A percentile compares a stretch with the other conserved stretches of the same genome.
Evolutionary conservation across 139 green algal species (phyloP).

Genomic region (Gonium pectorale): DNA sequence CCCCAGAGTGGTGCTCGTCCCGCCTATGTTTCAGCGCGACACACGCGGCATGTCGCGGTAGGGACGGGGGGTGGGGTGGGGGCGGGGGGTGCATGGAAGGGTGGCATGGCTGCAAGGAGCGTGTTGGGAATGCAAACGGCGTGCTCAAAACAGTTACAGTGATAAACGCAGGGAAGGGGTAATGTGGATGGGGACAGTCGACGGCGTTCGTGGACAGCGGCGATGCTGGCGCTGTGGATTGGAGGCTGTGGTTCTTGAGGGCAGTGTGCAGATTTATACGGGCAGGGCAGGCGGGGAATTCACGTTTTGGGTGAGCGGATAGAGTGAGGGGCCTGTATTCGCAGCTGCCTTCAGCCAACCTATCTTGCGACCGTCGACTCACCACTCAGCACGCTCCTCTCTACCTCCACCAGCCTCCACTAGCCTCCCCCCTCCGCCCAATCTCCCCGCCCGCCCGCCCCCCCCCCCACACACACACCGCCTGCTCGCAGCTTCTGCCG

Average conservation of each 20-base stretch:
- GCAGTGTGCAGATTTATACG: too few species aligned
- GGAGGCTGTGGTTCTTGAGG: too few species aligned
- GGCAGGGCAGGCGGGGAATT: too few species aligned
- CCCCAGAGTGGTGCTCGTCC: constrained; percentile 19
- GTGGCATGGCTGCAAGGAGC: too few species aligned
- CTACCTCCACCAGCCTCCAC: not conserved
- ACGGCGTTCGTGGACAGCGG: not conserved
- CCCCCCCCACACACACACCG: not conserved
- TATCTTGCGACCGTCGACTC: not conserved
- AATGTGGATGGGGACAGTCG: too few species aligned
- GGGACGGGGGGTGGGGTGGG: not conserved
- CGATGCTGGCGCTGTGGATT: too few species aligned
- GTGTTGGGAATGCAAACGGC: too few species aligned
- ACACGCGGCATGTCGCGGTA: constrained; percentile 8
- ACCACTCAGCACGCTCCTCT: not conserved
- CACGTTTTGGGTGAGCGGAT: not conserved
- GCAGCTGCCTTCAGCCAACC: not conserved
- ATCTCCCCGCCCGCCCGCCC: too few species aligned
- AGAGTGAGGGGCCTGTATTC: not conserved
- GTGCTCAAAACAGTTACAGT: too few species aligned
- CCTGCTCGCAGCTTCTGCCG: not conserved
- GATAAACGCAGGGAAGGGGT: too few species aligned
- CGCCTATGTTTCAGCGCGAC: constrained; percentile 23
- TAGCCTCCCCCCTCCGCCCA: too few species aligned
- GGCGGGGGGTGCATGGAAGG: too few species aligned